Evolutionary conservation across 2,329 filamentous ascomycete species (phyloP).

Genomic region (Byssochlamys sp.): DNA sequence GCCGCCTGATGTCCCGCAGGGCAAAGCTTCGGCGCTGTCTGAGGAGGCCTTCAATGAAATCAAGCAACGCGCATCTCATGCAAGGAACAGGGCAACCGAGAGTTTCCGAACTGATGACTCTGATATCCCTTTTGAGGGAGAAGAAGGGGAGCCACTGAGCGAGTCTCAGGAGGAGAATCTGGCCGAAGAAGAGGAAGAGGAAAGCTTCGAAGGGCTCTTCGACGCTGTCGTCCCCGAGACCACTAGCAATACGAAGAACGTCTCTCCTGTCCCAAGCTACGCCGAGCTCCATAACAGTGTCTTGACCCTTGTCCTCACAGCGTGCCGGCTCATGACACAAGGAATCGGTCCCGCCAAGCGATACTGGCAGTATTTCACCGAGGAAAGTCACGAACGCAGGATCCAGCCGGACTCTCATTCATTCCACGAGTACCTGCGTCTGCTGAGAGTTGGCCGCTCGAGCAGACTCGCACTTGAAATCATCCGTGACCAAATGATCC

Average conservation of each 20-base stretch:
- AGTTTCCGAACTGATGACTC: slow-evolving; percentile 1
- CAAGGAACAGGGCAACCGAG: background rate
- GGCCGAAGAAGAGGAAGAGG: slow-evolving; percentile 17
- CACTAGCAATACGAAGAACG: slow-evolving; percentile 1
- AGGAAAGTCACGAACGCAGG: slow-evolving; percentile 36
- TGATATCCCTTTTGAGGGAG: slow-evolving; percentile 4
- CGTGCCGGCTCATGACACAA: slow-evolving; percentile 49
- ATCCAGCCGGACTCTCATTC: slow-evolving; percentile 64
- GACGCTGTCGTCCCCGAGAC: slow-evolving; percentile 18
- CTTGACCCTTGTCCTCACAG: slow-evolving; percentile 60
- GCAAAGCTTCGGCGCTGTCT: slow-evolving; percentile 1
- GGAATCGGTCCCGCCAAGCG: slow-evolving; percentile 53
- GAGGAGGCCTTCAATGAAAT: slow-evolving; percentile 1
- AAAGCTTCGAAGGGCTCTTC: slow-evolving; percentile 26
- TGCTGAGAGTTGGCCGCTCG: slow-evolving; percentile 56
- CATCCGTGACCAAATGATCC: slow-evolving; percentile 46
- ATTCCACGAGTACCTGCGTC: slow-evolving; percentile 57
- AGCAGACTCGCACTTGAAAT: slow-evolving; percentile 53
- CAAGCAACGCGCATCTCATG: slow-evolving; percentile 16
- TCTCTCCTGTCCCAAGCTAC: slow-evolving; percentile 19
- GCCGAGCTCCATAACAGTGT: slow-evolving; percentile 44
- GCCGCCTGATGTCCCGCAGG: slow-evolving; percentile 9
- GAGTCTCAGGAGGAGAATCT: slow-evolving; percentile 5
- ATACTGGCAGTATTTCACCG: slow-evolving; percentile 70
- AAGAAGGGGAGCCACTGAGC: slow-evolving; percentile 5